A percentile compares a stretch with the other conserved stretches of the same genome.
Evolutionary conservation across 192 early-diverging fungal species (phyloP).

Genomic region (Cladochytrium replicatum): DNA sequence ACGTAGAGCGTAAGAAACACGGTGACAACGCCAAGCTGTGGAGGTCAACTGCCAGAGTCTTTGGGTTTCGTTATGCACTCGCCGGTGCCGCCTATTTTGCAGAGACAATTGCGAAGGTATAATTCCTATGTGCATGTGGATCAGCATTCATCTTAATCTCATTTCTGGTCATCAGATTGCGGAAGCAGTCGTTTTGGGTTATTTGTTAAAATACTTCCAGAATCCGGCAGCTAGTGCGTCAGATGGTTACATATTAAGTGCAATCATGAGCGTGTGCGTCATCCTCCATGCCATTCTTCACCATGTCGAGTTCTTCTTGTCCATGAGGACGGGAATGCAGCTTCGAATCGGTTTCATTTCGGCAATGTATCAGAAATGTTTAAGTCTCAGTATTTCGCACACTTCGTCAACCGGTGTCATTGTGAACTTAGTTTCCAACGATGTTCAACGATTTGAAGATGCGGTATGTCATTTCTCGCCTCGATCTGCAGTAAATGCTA

Average conservation of each 20-base stretch:
- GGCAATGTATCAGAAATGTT: slow-evolving; percentile 33
- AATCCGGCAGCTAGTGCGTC: slow-evolving; percentile 1
- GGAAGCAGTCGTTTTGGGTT: slow-evolving; percentile 23
- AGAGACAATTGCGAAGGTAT: slow-evolving; percentile 21
- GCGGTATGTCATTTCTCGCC: slow-evolving; percentile 24
- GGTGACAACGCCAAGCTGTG: not conserved
- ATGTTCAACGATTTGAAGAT: slow-evolving; percentile 46
- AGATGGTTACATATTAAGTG: slow-evolving; percentile 21
- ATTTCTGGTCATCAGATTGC: slow-evolving; percentile 7
- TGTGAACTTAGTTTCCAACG: slow-evolving; percentile 36
- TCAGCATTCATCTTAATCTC: not conserved
- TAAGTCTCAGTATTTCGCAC: slow-evolving; percentile 29
- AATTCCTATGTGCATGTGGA: not conserved
- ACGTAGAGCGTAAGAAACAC: not conserved
- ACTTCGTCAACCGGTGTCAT: slow-evolving; percentile 33
- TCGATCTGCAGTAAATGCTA: slow-evolving; percentile 18
- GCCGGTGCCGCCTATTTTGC: slow-evolving; percentile 19
- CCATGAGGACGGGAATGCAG: slow-evolving; percentile 37
- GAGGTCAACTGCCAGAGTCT: slow-evolving; percentile 11
- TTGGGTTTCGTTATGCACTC: slow-evolving; percentile 12
- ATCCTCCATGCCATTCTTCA: slow-evolving; percentile 21
- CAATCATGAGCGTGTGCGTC: slow-evolving; percentile 13
- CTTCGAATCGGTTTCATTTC: slow-evolving; percentile 32
- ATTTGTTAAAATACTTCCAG: slow-evolving; percentile 39
- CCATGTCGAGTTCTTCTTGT: slow-evolving; percentile 25